Conservation (phyloP, 345 rosid genomes). For the Lepidium didymum region DNA sequence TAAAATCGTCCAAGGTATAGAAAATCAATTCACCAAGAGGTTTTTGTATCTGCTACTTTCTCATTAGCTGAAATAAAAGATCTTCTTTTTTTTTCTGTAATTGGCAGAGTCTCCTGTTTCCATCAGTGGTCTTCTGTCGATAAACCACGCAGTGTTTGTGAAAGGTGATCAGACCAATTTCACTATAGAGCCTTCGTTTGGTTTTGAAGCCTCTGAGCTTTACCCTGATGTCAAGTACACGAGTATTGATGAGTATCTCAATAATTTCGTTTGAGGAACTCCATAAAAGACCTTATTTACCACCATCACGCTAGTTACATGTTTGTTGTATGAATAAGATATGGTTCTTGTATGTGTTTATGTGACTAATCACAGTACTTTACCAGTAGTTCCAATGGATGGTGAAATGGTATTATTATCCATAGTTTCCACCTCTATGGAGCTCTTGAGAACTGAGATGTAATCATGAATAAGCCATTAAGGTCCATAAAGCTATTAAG, state of each 20-base stretch:
- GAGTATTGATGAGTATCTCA: constrained; percentile 58
- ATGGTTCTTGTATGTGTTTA: too few relatives aligned
- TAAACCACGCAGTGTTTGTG: constrained; percentile 56
- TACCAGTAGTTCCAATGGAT: too few relatives aligned
- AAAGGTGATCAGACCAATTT: constrained; percentile 69
- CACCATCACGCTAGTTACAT: background rate
- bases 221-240: constrained; percentile 66
- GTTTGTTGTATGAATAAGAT: background rate
- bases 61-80: background rate
- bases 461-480: too few relatives aligned
- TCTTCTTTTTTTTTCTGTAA: background rate
- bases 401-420: too few relatives aligned
- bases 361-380: too few relatives aligned
- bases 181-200: constrained; percentile 57
- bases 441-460: too few relatives aligned
- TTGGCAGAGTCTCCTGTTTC: constrained; percentile 53
- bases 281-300: background rate
- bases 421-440: too few relatives aligned
- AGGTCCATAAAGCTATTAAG: too few relatives aligned
- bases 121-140: constrained; percentile 33
- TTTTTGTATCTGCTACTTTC: too few relatives aligned
- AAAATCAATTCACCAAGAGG: too few relatives aligned
- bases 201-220: too few relatives aligned
- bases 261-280: constrained; percentile 37
- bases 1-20: too few relatives aligned